Conservation (phyloP, 441 rosid genomes). For the Biscutella laevigata region DNA sequence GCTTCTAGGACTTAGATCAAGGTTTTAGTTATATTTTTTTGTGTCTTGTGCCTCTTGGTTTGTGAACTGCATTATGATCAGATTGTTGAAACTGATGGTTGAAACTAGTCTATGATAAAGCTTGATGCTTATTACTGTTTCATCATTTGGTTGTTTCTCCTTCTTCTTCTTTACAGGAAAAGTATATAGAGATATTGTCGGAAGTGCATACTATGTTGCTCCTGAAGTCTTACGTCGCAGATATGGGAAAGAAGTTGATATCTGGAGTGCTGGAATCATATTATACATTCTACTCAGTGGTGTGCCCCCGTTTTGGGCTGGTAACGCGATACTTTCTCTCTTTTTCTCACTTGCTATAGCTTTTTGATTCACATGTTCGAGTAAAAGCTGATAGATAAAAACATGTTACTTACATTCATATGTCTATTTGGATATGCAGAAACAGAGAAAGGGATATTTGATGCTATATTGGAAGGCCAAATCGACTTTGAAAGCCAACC, state of each 20-base stretch:
- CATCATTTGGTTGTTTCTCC: slow-evolving; percentile 8
- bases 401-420: neutral
- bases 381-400: neutral
- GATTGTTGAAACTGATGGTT: no score
- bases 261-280: slow-evolving; percentile 66
- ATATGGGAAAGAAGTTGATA: slow-evolving; percentile 52
- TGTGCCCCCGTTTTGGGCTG: slow-evolving; percentile 69
- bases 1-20: slow-evolving; percentile 8
- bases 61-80: slow-evolving; percentile 1
- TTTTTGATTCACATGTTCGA: neutral
- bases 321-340: slow-evolving; percentile 13
- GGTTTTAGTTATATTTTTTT: neutral
- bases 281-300: slow-evolving; percentile 53
- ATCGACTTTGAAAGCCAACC: slow-evolving; percentile 62
- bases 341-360: neutral
- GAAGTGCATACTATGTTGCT: slow-evolving; percentile 62
- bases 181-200: slow-evolving; percentile 48
- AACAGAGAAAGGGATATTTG: slow-evolving; percentile 70
- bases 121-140: neutral
- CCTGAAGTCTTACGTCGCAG: slow-evolving; percentile 50
- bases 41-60: slow-evolving; percentile 1
- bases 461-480: slow-evolving; percentile 53
- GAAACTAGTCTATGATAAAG: no score
- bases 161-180: slow-evolving; percentile 32
- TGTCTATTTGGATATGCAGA: slow-evolving; percentile 30